phyloP scores from a whole-genome alignment of 768 basidiomycete species.

The Mycena belliarum region DNA sequence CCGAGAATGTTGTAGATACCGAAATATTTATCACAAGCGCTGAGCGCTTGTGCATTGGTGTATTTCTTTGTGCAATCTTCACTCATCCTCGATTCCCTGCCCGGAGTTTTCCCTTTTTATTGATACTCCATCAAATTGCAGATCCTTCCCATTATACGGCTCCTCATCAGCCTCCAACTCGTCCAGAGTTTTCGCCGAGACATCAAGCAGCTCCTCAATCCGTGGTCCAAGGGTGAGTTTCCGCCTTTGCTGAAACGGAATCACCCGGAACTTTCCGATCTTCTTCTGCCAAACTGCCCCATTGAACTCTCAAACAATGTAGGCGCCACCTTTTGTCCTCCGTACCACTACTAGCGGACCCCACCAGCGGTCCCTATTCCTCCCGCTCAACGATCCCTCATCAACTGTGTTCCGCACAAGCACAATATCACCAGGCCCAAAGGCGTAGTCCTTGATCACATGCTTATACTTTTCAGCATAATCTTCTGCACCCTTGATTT shows the following conservation, averaged over 20 bases:
- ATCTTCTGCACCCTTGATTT: too few relatives aligned
- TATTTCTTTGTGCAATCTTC: background rate
- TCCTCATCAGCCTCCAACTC: background rate
- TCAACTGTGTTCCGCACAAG: conserved; percentile 24
- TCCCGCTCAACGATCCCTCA: conserved; percentile 23
- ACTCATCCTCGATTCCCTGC: background rate
- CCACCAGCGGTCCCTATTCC: conserved; percentile 24
- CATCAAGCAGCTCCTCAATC: conserved; percentile 10
- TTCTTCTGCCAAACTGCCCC: conserved; percentile 11
- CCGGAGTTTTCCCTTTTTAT: too few relatives aligned
- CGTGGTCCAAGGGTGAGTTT: background rate
- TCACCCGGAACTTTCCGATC: conserved; percentile 10
- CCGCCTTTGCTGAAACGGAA: conserved; percentile 6
- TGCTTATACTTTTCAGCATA: too few relatives aligned
- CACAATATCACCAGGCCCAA: too few relatives aligned
- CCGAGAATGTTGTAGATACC: background rate
- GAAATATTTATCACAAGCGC: background rate
- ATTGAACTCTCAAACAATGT: conserved; percentile 15
- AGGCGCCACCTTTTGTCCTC: conserved; percentile 15
- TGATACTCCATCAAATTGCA: background rate
- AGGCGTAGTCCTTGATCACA: too few relatives aligned
- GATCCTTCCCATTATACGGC: background rate
- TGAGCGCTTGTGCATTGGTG: background rate
- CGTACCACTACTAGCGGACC: conserved; percentile 26
- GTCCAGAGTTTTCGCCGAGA: background rate